These are phyloP conservation scores for Agaricus sinodeliciosus DNA, from an alignment of 768 basidiomycete genomes.

Conservation along the genomic window DNA sequence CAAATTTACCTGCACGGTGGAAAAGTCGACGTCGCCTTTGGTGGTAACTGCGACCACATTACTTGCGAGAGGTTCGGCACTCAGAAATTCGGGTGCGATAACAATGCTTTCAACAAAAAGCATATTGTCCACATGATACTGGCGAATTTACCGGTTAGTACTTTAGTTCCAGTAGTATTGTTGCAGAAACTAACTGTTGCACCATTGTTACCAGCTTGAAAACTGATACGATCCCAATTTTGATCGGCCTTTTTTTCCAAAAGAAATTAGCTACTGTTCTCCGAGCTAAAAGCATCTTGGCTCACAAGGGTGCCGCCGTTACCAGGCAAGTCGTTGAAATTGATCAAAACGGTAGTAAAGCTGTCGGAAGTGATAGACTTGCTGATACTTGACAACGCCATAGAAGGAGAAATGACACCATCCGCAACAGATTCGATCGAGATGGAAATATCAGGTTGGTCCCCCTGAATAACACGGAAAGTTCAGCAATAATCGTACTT, in stretches of 20 bases:
- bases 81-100: conserved; percentile 40
- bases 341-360: conserved; percentile 39
- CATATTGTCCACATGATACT: conserved; percentile 48
- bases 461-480: conserved; percentile 23
- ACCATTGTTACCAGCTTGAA: conserved; percentile 40
- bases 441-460: conserved; percentile 37
- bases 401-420: conserved; percentile 27
- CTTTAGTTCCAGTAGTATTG: not conserved
- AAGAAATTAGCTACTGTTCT: not conserved
- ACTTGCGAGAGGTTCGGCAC: conserved; percentile 43
- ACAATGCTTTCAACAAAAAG: conserved; percentile 39
- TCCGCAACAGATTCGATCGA: conserved; percentile 33
- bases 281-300: not conserved
- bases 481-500: not conserved
- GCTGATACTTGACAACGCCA: conserved; percentile 37
- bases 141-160: not conserved
- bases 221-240: conserved; percentile 44
- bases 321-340: conserved; percentile 41
- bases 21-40: conserved; percentile 37
- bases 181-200: conserved; percentile 25
- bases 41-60: conserved; percentile 45
- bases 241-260: conserved; percentile 23
- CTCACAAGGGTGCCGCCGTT: conserved; percentile 30
- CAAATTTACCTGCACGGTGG: conserved; percentile 28
- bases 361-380: conserved; percentile 25